Evolutionary conservation across 352 stramenopile species (phyloP).

Genomic region (Globisporangium barbulae): DNA sequence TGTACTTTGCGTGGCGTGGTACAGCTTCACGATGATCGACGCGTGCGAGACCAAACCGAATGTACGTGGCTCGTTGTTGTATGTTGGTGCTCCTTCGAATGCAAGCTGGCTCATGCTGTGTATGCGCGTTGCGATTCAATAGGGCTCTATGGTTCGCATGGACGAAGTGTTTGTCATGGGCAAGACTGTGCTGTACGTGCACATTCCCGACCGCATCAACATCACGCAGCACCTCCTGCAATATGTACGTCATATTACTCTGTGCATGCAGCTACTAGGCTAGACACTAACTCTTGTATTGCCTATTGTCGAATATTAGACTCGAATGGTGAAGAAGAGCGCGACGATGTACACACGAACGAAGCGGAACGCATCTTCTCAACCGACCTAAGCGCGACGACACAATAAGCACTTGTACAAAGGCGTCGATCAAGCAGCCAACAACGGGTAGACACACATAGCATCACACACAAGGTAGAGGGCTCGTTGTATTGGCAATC

Average conservation of each 20-base stretch:
- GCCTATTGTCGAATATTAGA: slow-evolving; percentile 28
- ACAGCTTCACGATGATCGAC: slow-evolving; percentile 71
- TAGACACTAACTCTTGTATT: background rate
- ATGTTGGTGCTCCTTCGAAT: background rate
- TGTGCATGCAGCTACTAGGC: background rate
- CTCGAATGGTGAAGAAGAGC: slow-evolving; percentile 74
- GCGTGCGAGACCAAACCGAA: slow-evolving; percentile 73
- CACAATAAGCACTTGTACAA: background rate
- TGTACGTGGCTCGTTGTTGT: slow-evolving; percentile 33
- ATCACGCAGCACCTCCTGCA: slow-evolving; percentile 73
- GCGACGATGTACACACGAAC: slow-evolving; percentile 79
- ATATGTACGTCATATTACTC: slow-evolving; percentile 41
- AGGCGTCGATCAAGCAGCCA: background rate
- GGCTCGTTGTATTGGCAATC: background rate
- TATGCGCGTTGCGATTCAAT: background rate
- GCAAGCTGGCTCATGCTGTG: background rate
- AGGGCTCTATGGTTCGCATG: slow-evolving; percentile 58
- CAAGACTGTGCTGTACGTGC: slow-evolving; percentile 80
- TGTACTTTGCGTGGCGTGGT: background rate
- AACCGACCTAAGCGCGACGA: background rate
- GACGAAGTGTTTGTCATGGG: slow-evolving; percentile 89
- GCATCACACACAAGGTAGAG: background rate
- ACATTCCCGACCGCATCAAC: slow-evolving; percentile 86
- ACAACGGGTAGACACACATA: background rate
- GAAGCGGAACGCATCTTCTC: slow-evolving; percentile 31